phyloP scores from a whole-genome alignment of 257 asterid species.

The Solanum neorickii region DNA sequence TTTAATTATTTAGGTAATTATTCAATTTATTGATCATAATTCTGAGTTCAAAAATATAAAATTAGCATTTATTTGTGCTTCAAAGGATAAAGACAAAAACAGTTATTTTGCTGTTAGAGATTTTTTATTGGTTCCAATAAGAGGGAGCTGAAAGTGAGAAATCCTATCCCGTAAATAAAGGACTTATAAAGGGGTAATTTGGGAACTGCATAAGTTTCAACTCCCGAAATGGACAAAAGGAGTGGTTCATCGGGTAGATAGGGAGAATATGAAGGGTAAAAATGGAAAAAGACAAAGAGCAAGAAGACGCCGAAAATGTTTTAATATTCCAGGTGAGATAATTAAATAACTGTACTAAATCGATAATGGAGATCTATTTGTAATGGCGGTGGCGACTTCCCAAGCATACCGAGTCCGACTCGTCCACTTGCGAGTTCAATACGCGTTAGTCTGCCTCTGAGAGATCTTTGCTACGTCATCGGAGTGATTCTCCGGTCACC shows the following conservation, averaged over 20 bases:
- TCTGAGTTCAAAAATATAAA: not conserved
- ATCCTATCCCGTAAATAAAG: not conserved
- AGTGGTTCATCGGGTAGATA: not conserved
- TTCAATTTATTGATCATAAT: not conserved
- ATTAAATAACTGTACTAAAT: not conserved
- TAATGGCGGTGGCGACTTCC: not conserved
- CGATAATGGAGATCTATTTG: not conserved
- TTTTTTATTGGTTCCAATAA: not conserved
- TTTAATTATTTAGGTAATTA: not conserved
- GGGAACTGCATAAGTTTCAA: not conserved
- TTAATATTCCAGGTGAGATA: not conserved
- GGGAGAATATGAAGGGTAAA: not conserved
- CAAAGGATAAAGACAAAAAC: not conserved
- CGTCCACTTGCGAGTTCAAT: not conserved
- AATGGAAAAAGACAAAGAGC: not conserved
- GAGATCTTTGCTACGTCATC: not conserved
- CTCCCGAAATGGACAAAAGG: not conserved
- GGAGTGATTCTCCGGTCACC: not conserved
- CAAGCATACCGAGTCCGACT: not conserved
- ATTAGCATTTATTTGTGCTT: not conserved
- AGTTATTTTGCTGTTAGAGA: not conserved
- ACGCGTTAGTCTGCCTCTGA: not conserved
- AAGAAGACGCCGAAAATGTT: not conserved
- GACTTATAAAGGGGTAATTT: not conserved
- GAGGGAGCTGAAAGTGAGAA: not conserved